Percentiles rank a stretch among this genome's conserved stretches.
These are phyloP conservation scores for Blastocystis sp. DNA, from an alignment of 352 stramenopile species.

Conservation along the genomic window DNA sequence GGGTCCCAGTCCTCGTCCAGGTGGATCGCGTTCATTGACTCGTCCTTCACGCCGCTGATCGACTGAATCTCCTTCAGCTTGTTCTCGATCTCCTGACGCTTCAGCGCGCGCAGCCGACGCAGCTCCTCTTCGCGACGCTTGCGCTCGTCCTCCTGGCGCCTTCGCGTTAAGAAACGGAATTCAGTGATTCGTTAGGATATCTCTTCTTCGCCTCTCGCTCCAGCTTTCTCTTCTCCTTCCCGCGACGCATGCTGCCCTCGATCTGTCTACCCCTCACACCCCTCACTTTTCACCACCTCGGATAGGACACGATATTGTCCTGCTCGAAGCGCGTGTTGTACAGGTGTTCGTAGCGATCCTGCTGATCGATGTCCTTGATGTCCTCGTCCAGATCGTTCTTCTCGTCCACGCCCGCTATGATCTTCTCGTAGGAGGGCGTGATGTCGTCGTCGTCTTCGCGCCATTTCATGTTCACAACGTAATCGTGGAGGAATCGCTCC, in stretches of 20 bases:
- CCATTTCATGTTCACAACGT: slow-evolving; percentile 56
- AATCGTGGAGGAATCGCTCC: slow-evolving; percentile 59
- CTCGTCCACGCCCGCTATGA: slow-evolving; percentile 78
- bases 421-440: slow-evolving; percentile 78
- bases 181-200: too few relatives aligned
- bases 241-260: slow-evolving; percentile 88
- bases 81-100: slow-evolving; percentile 90
- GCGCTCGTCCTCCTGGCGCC: slow-evolving; percentile 91
- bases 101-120: slow-evolving; percentile 94
- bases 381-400: slow-evolving; percentile 80
- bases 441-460: slow-evolving; percentile 74
- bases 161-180: slow-evolving; percentile 14
- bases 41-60: slow-evolving; percentile 80
- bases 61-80: slow-evolving; percentile 88
- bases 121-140: slow-evolving; percentile 95
- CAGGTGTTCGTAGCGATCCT: slow-evolving; percentile 94
- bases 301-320: slow-evolving; percentile 84
- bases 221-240: slow-evolving; percentile 92
- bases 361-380: slow-evolving; percentile 88
- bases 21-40: slow-evolving; percentile 80
- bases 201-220: slow-evolving; percentile 88
- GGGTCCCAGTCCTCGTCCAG: slow-evolving; percentile 94
- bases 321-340: slow-evolving; percentile 99
- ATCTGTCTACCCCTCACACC: slow-evolving; percentile 78
- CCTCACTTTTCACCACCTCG: slow-evolving; percentile 79